Percentiles rank a stretch among this genome's conserved stretches.
These are phyloP conservation scores for Protostelium mycophagum DNA, from an alignment of 78 protist genomes.

Conservation along the genomic window DNA sequence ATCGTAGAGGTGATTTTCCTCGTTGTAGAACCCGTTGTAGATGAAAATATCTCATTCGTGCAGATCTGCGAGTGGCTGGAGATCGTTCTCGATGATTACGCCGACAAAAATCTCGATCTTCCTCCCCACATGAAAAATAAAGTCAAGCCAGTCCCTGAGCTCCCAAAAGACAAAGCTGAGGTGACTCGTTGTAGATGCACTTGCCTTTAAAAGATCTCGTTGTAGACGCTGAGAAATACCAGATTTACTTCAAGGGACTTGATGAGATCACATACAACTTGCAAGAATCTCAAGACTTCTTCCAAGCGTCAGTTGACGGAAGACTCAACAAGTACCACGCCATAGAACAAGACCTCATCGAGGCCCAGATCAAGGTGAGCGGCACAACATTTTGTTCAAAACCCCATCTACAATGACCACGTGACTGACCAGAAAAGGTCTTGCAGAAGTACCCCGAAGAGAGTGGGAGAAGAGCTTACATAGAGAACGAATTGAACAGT, in stretches of 20 bases:
- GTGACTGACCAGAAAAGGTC: neutral
- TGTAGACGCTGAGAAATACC: neutral
- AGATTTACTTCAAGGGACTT: conserved; percentile 29
- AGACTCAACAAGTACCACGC: conserved; percentile 55
- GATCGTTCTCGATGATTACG: conserved; percentile 47
- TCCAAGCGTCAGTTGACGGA: conserved; percentile 63
- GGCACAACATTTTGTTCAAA: neutral
- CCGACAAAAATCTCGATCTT: conserved; percentile 40
- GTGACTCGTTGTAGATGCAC: too few relatives aligned
- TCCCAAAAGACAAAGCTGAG: conserved; percentile 19
- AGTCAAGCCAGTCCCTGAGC: conserved; percentile 21
- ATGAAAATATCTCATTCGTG: too few relatives aligned
- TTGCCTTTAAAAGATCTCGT: neutral
- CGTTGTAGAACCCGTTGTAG: neutral
- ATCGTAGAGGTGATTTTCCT: conserved; percentile 28
- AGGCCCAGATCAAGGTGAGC: conserved; percentile 26
- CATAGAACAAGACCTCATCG: conserved; percentile 43
- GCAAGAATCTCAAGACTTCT: conserved; percentile 69
- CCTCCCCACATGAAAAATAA: conserved; percentile 7
- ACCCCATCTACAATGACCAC: neutral
- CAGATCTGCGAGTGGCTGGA: conserved; percentile 49
- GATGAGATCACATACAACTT: conserved; percentile 70
- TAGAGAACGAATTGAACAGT: conserved; percentile 21
- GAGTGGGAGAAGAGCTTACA: conserved; percentile 24
- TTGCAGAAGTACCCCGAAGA: conserved; percentile 23